phyloP scores from a whole-genome alignment of 768 basidiomycete species.

The Phaeotremella fagi region DNA sequence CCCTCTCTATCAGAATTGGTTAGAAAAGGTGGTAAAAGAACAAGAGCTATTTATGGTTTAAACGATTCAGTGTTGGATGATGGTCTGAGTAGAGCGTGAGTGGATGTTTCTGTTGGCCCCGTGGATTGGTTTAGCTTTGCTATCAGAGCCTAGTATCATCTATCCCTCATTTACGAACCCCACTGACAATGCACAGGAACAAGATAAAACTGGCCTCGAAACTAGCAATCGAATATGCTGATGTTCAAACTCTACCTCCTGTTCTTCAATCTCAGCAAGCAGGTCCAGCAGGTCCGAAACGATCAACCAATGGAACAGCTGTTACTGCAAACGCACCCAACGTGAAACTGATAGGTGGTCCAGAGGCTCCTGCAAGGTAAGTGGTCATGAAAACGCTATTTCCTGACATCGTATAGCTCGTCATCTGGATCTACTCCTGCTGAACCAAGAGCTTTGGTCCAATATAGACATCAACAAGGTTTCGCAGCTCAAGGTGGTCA shows the following conservation, averaged over 20 bases:
- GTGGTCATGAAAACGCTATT: neutral
- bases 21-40: slow-evolving; percentile 42
- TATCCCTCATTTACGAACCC: neutral
- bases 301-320: slow-evolving; percentile 34
- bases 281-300: slow-evolving; percentile 66
- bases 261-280: slow-evolving; percentile 76
- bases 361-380: slow-evolving; percentile 47
- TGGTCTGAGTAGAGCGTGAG: slow-evolving; percentile 44
- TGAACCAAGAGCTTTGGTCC: slow-evolving; percentile 38
- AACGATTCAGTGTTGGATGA: slow-evolving; percentile 32
- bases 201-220: slow-evolving; percentile 63
- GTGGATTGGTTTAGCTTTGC: neutral
- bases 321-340: slow-evolving; percentile 39
- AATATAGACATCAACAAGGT: slow-evolving; percentile 47
- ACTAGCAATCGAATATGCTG: slow-evolving; percentile 81
- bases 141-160: neutral
- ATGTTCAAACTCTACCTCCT: slow-evolving; percentile 77
- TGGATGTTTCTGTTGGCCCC: neutral
- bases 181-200: slow-evolving; percentile 27
- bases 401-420: slow-evolving; percentile 4
- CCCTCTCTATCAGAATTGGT: slow-evolving; percentile 44
- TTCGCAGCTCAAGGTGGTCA: slow-evolving; percentile 49
- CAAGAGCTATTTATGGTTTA: slow-evolving; percentile 40
- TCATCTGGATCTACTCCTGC: slow-evolving; percentile 1
- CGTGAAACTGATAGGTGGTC: slow-evolving; percentile 45